Evolutionary conservation across 441 rosid species (phyloP).

Genomic region (Adansonia gregorii): DNA sequence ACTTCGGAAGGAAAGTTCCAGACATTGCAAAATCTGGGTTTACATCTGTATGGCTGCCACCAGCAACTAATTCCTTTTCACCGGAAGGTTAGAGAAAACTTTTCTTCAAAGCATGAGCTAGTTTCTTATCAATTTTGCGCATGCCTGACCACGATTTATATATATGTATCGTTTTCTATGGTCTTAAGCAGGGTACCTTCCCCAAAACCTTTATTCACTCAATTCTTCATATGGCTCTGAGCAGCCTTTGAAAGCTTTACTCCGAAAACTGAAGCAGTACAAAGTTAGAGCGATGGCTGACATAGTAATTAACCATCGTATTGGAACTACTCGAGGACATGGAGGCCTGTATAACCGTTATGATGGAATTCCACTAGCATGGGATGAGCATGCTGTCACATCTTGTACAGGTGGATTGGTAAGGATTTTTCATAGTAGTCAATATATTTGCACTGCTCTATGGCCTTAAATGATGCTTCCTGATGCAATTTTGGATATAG

Average conservation of each 20-base stretch:
- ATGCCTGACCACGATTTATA: conserved; percentile 16
- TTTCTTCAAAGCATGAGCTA: conserved; percentile 9
- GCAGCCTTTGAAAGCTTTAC: conserved; percentile 64
- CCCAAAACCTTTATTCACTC: conserved; percentile 81
- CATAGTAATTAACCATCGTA: conserved; percentile 90
- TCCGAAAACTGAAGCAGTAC: conserved; percentile 71
- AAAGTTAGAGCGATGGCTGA: conserved; percentile 95
- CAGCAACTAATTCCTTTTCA: conserved; percentile 70
- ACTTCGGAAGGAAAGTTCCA: conserved; percentile 67
- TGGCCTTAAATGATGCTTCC: conserved; percentile 1
- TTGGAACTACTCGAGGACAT: conserved; percentile 83
- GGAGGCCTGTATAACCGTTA: conserved; percentile 87
- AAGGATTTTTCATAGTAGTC: conserved; percentile 12
- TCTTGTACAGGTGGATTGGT: conserved; percentile 93
- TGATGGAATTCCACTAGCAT: conserved; percentile 80
- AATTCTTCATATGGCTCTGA: conserved; percentile 89
- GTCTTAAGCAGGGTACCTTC: conserved; percentile 73
- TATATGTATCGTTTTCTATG: background rate
- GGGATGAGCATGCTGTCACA: conserved; percentile 92
- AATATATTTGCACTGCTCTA: background rate
- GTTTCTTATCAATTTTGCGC: background rate
- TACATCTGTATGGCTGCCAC: conserved; percentile 91
- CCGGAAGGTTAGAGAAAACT: conserved; percentile 66
- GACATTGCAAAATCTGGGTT: conserved; percentile 88
- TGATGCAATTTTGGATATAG: background rate